Base-by-base conservation (phyloP, 306 rosid genomes). In the Datisca glomerata region DNA sequence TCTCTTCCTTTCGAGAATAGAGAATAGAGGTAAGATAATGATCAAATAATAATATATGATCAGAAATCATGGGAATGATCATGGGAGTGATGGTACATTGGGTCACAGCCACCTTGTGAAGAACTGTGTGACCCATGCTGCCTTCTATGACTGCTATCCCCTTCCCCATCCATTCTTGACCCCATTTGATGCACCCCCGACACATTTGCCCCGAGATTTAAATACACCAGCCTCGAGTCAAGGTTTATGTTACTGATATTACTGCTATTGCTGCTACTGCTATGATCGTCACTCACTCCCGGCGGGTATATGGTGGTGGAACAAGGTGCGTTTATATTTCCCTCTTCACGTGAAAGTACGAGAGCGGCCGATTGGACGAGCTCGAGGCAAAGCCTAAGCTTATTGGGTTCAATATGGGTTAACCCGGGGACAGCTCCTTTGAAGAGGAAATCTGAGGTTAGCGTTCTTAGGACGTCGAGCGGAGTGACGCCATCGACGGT, bases 391-490 rank as follows among this genome's bases (percentile, higher is more conserved):
- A 91, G 57, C 48, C 98, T 64, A 1, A 91, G 76, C 51, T 91
- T 91, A 68, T 91, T 91, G 0, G 98, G 98, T 19, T 91, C 98
- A 1, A 84, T 80, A 61, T 84, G 96, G 0, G 87, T 69, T 2
- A 91, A 51, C 14, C 98, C 98, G 2, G 98, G 98, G n/a, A 91
- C 94, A 0, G 98, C 94, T 0, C 98, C 98, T 63, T 91, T 91
- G 78, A 91, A 91, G 21, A 91, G 86, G 28, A 91, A 91, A 53
- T 91, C 98, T 0, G 98, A 91, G 4, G 98, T 91, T 80, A 91
- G 96, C 94, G 98, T 91, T 85, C 98, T 60, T 0, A 91, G 70
- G 2, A 85, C 74, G 48, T 91, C 98, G 1, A 91, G 63, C 0
- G 98, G 96, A 0, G 98, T 91, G 11, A 91, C 72, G 1, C 86